Conservation (phyloP, 2,329 filamentous ascomycete species). For the Xenoacremonium recifei region DNA sequence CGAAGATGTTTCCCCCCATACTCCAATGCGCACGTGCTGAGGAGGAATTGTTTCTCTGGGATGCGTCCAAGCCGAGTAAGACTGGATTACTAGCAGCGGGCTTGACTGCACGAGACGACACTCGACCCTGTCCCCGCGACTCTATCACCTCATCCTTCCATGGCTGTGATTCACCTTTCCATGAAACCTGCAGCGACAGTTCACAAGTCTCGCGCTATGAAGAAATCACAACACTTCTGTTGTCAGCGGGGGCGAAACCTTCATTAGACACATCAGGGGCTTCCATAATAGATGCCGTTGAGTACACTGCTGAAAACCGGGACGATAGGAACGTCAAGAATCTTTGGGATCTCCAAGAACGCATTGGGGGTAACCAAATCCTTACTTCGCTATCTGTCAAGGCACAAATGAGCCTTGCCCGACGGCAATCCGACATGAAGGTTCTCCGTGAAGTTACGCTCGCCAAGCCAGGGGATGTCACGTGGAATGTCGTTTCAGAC, state of each 20-base stretch:
- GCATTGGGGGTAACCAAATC: not conserved
- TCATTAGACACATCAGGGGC: too few relatives aligned
- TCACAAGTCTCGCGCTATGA: slow-evolving; percentile 8
- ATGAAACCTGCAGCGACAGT: too few relatives aligned
- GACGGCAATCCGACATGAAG: slow-evolving; percentile 8
- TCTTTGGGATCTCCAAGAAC: slow-evolving; percentile 9
- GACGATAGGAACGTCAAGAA: slow-evolving; percentile 11
- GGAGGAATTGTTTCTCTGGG: slow-evolving; percentile 14
- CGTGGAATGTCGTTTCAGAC: slow-evolving; percentile 6
- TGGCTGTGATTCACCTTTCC: not conserved
- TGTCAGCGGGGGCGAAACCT: slow-evolving; percentile 9
- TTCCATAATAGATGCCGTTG: slow-evolving; percentile 12
- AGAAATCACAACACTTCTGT: slow-evolving; percentile 11
- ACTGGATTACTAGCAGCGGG: slow-evolving; percentile 1
- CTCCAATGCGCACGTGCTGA: slow-evolving; percentile 15
- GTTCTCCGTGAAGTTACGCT: slow-evolving; percentile 4
- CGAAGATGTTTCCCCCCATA: slow-evolving; percentile 15
- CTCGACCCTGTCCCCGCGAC: too few relatives aligned
- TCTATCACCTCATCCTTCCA: not conserved
- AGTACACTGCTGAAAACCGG: slow-evolving; percentile 7
- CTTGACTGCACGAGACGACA: slow-evolving; percentile 4
- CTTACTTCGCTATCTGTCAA: not conserved
- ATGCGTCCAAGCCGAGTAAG: too few relatives aligned
- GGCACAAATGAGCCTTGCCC: slow-evolving; percentile 8
- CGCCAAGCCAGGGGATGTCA: slow-evolving; percentile 1